phyloP scores from a whole-genome alignment of 2,329 filamentous ascomycete species.

The Diaporthe vaccinii region DNA sequence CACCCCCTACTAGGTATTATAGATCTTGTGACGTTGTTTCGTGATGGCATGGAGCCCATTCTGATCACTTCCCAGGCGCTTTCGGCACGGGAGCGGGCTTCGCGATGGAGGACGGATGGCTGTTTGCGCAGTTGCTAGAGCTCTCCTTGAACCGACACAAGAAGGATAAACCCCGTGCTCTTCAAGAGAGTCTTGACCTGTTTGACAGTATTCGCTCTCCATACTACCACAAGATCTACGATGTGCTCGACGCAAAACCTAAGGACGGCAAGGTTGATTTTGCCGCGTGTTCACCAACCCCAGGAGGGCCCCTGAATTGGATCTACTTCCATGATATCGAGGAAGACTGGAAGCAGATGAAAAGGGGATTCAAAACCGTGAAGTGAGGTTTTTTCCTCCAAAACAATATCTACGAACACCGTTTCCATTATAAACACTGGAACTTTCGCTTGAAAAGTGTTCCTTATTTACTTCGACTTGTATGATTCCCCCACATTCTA shows the following conservation, averaged over 20 bases:
- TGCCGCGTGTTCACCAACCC: conserved; percentile 33
- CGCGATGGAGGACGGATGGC: conserved; percentile 36
- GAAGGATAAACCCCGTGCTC: neutral
- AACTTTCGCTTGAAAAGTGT: no score
- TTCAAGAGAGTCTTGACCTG: neutral
- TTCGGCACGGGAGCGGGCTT: conserved; percentile 36
- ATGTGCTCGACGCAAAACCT: conserved; percentile 31
- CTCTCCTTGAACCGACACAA: neutral
- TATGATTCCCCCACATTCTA: no score
- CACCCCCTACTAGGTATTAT: conserved; percentile 29
- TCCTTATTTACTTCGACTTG: no score
- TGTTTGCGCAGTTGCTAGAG: conserved; percentile 29
- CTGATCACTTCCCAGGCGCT: neutral
- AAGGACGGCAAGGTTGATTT: conserved; percentile 17
- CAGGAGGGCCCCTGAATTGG: conserved; percentile 23
- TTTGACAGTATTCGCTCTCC: conserved; percentile 14
- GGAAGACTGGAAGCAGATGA: conserved; percentile 7
- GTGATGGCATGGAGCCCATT: no score
- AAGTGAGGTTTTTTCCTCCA: neutral
- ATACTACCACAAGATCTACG: conserved; percentile 32
- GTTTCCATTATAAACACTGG: no score
- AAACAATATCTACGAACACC: no score
- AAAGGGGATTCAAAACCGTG: accelerated
- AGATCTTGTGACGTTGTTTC: no score
- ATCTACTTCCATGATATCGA: conserved; percentile 32